Percentiles rank a stretch among this genome's conserved stretches.
These are phyloP conservation scores for Candida tammaniensis DNA, from an alignment of 805 yeast species.

Conservation along the genomic window DNA sequence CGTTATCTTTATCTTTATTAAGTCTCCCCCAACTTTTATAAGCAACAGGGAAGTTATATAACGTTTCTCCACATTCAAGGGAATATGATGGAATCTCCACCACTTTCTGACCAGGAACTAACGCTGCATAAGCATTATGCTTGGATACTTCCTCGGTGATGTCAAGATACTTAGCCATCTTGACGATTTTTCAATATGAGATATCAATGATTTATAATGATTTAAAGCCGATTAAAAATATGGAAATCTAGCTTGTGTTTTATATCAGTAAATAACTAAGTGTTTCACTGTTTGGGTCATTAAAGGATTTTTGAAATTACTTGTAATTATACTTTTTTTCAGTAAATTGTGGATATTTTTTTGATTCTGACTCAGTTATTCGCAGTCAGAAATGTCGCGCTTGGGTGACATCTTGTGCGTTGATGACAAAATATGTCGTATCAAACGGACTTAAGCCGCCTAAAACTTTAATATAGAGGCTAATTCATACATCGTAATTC, in stretches of 20 bases:
- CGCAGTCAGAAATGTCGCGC: too few relatives aligned
- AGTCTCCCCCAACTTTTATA: conserved; percentile 94
- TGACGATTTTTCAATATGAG: not conserved
- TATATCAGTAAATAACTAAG: conserved; percentile 17
- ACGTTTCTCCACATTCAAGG: conserved; percentile 78
- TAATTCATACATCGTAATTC: too few relatives aligned
- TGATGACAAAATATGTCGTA: too few relatives aligned
- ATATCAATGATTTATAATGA: conserved; percentile 2
- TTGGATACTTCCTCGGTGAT: conserved; percentile 43
- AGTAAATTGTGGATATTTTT: too few relatives aligned
- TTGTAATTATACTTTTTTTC: too few relatives aligned
- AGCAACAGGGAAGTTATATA: conserved; percentile 82
- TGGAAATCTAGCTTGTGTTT: not conserved
- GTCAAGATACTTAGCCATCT: conserved; percentile 17
- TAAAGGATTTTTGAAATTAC: too few relatives aligned
- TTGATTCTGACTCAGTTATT: too few relatives aligned
- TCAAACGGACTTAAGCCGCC: too few relatives aligned
- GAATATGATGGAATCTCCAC: conserved; percentile 71
- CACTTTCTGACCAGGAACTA: conserved; percentile 76
- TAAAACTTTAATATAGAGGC: too few relatives aligned
- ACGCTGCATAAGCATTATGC: conserved; percentile 63
- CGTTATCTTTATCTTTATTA: conserved; percentile 67
- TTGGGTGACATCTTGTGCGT: too few relatives aligned
- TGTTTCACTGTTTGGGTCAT: conserved; percentile 18
- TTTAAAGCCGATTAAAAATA: not conserved